These are phyloP conservation scores for Cephalotrichum gorgonifer DNA, from an alignment of 2,329 filamentous ascomycete genomes.

Conservation along the genomic window DNA sequence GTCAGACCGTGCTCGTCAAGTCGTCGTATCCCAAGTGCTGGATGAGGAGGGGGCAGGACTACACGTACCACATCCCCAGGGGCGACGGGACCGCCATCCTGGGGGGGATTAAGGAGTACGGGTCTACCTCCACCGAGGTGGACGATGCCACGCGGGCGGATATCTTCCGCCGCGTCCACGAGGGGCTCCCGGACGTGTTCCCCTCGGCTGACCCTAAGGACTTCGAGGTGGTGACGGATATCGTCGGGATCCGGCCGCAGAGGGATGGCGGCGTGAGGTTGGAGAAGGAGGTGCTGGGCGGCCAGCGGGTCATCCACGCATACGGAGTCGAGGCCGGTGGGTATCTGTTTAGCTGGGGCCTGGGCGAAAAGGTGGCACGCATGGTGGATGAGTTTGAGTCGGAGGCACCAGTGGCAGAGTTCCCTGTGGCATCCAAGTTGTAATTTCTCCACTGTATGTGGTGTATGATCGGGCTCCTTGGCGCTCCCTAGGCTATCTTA, in stretches of 20 bases:
- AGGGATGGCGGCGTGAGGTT: conserved; percentile 9
- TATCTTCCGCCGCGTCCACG: conserved; percentile 7
- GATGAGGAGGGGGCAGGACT: conserved; percentile 7
- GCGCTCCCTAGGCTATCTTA: no score
- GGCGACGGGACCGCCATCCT: conserved; percentile 10
- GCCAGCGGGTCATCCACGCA: conserved; percentile 10
- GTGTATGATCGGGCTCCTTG: no score
- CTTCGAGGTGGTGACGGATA: conserved; percentile 1
- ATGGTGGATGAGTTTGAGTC: no score
- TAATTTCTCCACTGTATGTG: no score
- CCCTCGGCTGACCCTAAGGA: conserved; percentile 10
- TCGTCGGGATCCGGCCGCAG: conserved; percentile 3
- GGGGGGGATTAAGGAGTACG: conserved; percentile 10
- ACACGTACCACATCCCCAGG: conserved; percentile 11
- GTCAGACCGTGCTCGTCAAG: conserved; percentile 8
- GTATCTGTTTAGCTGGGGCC: conserved; percentile 13
- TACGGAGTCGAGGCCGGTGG: conserved; percentile 12
- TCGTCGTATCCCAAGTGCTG: conserved; percentile 6
- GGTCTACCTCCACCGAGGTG: conserved; percentile 5
- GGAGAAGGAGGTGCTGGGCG: conserved; percentile 8
- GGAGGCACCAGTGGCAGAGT: no score
- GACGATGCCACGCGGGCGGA: not conserved
- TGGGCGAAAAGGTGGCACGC: no score
- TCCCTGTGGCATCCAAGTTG: no score
- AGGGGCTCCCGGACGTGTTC: conserved; percentile 11